These are phyloP conservation scores for Cercospora nicotianae DNA, from an alignment of 2,329 filamentous ascomycete genomes.

Conservation along the genomic window DNA sequence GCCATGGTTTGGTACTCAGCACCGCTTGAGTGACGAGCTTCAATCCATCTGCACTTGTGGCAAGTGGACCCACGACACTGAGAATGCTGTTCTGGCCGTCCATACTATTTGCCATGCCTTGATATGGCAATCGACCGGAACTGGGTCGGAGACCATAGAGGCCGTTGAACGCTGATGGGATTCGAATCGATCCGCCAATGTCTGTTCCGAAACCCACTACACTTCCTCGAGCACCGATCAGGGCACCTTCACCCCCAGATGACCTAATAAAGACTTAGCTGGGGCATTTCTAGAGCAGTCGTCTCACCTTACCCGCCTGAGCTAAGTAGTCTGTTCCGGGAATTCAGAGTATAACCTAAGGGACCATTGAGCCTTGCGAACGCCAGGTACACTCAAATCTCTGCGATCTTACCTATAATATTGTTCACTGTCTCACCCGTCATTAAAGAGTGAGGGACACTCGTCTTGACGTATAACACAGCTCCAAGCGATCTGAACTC, in stretches of 20 bases:
- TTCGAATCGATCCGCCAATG: slow-evolving; percentile 57
- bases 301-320: slow-evolving; percentile 47
- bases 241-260: slow-evolving; percentile 58
- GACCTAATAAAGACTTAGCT: slow-evolving; percentile 41
- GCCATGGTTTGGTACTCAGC: slow-evolving; percentile 62
- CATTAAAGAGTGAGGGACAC: slow-evolving; percentile 59
- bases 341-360: slow-evolving; percentile 53
- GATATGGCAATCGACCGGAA: slow-evolving; percentile 48
- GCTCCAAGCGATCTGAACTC: slow-evolving; percentile 57
- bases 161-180: slow-evolving; percentile 61
- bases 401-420: slow-evolving; percentile 49
- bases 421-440: slow-evolving; percentile 62
- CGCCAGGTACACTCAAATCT: background rate
- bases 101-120: slow-evolving; percentile 62
- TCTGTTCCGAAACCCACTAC: slow-evolving; percentile 59
- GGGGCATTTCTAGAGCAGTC: background rate
- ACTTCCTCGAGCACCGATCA: slow-evolving; percentile 56
- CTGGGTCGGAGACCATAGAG: slow-evolving; percentile 59
- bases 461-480: slow-evolving; percentile 57
- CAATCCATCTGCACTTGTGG: slow-evolving; percentile 56
- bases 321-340: slow-evolving; percentile 56
- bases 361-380: background rate
- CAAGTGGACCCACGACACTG: slow-evolving; percentile 64
- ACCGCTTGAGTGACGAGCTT: slow-evolving; percentile 58
- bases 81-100: slow-evolving; percentile 64